Base-by-base conservation (phyloP, 495 filamentous ascomycete genomes). In the Hyaloscypha bicolor region DNA sequence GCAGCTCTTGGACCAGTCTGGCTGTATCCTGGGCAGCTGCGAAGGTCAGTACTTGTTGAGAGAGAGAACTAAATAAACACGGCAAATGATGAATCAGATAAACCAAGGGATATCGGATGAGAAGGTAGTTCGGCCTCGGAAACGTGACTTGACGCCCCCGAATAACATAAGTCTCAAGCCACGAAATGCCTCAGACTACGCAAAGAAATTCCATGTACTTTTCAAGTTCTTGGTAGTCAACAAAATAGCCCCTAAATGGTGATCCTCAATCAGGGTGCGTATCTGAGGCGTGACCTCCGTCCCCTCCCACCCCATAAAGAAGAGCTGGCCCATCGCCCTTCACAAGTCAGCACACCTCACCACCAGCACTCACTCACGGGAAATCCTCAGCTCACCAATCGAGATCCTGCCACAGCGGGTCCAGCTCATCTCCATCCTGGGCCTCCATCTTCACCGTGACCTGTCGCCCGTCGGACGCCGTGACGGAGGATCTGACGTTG, bases 151-250 rank as follows among this genome's bases (percentile, higher is more conserved):
- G 25, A 25, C 25, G 25, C 53, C 8, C 11, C 16, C 16, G 6
- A 2, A 4, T 48, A 19, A 48, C 6, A 12, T 3, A 48, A 48
- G 42, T 48, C 42, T 48, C 42, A 48, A 48, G 42, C 9, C 42
- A 48, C 11, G 8, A 48, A 4, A 11, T 48, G 11, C 42, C 4
- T 16, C 11, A 48, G 35, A 37, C 33, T 12, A n/a, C 0, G 33
- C 11, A 33, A 55, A 45, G 60, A 68, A 58, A 56, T 39, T 52
- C 16, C 53, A 60, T 37, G 55, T 85, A 95, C 93, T 93, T 88
- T 93, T 94, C 35, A 97, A 82, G 74, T 97, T 97, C 79, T 97
- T 96, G 52, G 93, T 91, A 14, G 92, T 93, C 45, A 97, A 79
- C 55, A 97, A 81, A 67, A 97, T 87, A n/a, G 88, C 90, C 21